A percentile compares a stretch with the other conserved stretches of the same genome.
phyloP scores from a whole-genome alignment of 176 grass and related monocot genomes.

The Chrysopogon serrulatus region DNA sequence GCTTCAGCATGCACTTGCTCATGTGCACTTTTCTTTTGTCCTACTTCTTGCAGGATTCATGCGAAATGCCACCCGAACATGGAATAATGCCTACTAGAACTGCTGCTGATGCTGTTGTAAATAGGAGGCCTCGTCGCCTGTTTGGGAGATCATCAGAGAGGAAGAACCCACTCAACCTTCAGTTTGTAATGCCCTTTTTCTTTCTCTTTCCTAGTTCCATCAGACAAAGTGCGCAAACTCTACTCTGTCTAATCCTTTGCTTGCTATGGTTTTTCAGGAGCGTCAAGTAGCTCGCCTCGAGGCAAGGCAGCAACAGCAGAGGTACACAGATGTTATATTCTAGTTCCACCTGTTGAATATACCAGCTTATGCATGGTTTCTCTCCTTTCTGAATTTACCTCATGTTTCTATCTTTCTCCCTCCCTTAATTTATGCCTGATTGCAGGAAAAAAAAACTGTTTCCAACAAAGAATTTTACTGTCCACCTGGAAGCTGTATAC shows the following conservation, averaged over 20 bases:
- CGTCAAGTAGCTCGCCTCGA: constrained; percentile 38
- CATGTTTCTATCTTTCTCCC: background rate
- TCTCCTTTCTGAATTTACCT: background rate
- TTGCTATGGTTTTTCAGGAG: constrained; percentile 35
- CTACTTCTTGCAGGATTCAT: constrained; percentile 35
- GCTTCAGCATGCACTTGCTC: background rate
- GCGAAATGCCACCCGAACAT: constrained; percentile 36
- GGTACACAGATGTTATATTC: constrained; percentile 7
- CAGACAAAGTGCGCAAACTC: background rate
- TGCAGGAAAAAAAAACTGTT: background rate
- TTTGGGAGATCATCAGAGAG: constrained; percentile 37
- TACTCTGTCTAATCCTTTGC: background rate
- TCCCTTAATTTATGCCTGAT: background rate
- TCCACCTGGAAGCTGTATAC: background rate
- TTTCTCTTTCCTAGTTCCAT: background rate
- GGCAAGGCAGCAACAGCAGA: constrained; percentile 42
- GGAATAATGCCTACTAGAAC: constrained; percentile 3
- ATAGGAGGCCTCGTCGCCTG: constrained; percentile 25
- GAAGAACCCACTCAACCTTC: constrained; percentile 40
- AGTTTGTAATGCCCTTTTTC: constrained; percentile 39
- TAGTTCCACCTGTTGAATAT: background rate
- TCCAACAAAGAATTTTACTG: background rate
- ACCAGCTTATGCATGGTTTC: background rate
- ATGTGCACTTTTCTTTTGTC: constrained; percentile 10
- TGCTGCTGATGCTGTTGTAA: constrained; percentile 13